Conservation (phyloP, 345 rosid genomes). For the Bruguiera gymnorhiza region DNA sequence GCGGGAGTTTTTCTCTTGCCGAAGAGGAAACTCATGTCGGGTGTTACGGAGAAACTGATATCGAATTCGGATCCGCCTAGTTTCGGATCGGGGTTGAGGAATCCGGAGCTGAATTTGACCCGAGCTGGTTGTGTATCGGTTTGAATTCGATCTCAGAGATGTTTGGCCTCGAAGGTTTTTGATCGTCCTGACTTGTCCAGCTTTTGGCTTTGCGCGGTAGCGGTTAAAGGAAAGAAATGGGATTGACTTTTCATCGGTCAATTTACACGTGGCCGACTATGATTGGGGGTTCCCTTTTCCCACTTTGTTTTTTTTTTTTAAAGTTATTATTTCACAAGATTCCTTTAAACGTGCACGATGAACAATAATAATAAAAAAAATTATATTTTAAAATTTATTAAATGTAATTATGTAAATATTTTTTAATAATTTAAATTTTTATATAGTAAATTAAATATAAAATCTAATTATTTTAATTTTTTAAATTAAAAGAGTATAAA, state of each 20-base stretch:
- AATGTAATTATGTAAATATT: too few relatives aligned
- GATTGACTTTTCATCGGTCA: neutral
- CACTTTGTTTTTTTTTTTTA: too few relatives aligned
- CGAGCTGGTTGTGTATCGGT: neutral
- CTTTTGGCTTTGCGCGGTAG: conserved; percentile 20
- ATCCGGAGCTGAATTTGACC: neutral
- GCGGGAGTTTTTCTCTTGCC: conserved; percentile 78
- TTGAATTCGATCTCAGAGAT: neutral
- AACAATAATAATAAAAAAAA: too few relatives aligned
- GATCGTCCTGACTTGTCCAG: neutral
- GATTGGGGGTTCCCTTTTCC: neutral
- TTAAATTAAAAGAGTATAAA: too few relatives aligned
- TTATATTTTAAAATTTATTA: too few relatives aligned
- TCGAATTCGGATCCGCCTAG: conserved; percentile 7
- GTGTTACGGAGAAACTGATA: neutral
- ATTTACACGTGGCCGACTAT: conserved; percentile 6
- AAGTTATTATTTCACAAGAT: too few relatives aligned
- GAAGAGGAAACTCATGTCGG: conserved; percentile 70
- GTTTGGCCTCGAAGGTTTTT: neutral
- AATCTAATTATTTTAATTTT: too few relatives aligned
- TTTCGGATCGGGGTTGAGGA: neutral
- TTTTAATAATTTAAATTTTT: too few relatives aligned
- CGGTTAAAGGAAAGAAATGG: conserved; percentile 15
- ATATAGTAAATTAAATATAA: too few relatives aligned
- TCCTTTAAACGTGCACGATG: too few relatives aligned